phyloP scores from a whole-genome alignment of 2,329 filamentous ascomycete species.

The Colletotrichum brevisporum region DNA sequence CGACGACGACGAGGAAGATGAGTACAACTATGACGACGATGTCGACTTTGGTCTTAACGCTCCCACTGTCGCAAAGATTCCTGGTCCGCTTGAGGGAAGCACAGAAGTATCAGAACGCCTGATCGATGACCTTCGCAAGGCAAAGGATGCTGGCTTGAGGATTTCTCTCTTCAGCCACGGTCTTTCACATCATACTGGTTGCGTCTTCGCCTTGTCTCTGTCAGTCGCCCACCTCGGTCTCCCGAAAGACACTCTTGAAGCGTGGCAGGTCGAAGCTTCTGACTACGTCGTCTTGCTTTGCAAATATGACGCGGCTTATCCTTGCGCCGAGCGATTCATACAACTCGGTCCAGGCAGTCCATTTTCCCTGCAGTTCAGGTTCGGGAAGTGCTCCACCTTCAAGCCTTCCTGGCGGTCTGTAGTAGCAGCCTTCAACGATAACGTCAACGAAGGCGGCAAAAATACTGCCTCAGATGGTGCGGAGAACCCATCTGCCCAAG shows the following conservation, averaged over 20 bases:
- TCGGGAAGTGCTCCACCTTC: constrained; percentile 80
- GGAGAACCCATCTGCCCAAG: constrained; percentile 1
- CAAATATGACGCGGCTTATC: constrained; percentile 74
- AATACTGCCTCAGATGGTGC: neutral
- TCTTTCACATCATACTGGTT: constrained; percentile 54
- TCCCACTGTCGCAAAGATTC: neutral
- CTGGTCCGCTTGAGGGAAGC: neutral
- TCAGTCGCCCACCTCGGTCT: constrained; percentile 79
- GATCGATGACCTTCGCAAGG: constrained; percentile 70
- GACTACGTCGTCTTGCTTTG: constrained; percentile 84
- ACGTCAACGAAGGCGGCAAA: constrained; percentile 17
- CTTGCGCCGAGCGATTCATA: constrained; percentile 67
- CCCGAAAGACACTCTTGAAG: constrained; percentile 79
- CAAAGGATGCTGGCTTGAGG: constrained; percentile 77
- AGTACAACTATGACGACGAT: constrained; percentile 48
- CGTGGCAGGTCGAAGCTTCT: constrained; percentile 77
- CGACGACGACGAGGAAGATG: constrained; percentile 51
- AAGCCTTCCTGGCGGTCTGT: constrained; percentile 76
- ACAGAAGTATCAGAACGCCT: constrained; percentile 50
- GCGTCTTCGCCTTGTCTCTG: constrained; percentile 76
- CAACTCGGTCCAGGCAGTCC: constrained; percentile 52
- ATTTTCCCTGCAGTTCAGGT: constrained; percentile 66
- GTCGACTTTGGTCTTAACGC: constrained; percentile 50
- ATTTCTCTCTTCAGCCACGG: constrained; percentile 72
- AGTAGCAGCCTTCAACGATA: constrained; percentile 62